Conservation (phyloP, 192 early-diverging fungal genomes). For the Backusella australiensis region DNA sequence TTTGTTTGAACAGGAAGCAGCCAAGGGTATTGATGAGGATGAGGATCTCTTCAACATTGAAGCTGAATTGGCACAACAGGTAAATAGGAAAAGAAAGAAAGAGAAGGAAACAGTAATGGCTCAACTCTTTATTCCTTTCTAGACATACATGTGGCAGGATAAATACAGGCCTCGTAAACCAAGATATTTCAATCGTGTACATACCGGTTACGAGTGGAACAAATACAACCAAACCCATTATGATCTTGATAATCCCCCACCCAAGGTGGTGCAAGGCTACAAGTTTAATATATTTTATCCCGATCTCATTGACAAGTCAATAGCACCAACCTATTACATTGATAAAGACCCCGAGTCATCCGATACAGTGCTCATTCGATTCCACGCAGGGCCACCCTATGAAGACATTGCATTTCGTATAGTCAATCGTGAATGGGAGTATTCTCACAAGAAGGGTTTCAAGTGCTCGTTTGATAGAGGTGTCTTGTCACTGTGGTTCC, state of each 20-base stretch:
- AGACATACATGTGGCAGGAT: constrained; percentile 84
- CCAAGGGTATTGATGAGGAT: constrained; percentile 73
- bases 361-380: constrained; percentile 87
- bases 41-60: constrained; percentile 81
- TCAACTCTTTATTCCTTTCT: background rate
- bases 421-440: constrained; percentile 96
- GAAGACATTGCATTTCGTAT: constrained; percentile 95
- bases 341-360: constrained; percentile 68
- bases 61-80: constrained; percentile 56
- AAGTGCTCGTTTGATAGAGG: constrained; percentile 78
- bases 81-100: constrained; percentile 19
- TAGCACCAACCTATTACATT: constrained; percentile 87
- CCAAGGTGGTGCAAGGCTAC: constrained; percentile 96
- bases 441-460: constrained; percentile 85
- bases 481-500: constrained; percentile 78
- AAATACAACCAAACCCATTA: constrained; percentile 99
- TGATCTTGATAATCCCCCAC: constrained; percentile 95
- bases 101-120: background rate
- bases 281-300: constrained; percentile 99
- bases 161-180: constrained; percentile 96
- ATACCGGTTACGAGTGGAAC: constrained; percentile 99
- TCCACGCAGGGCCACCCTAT: constrained; percentile 86
- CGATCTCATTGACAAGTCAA: constrained; percentile 90
- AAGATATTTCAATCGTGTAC: constrained; percentile 94
- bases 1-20: constrained; percentile 71